Evolutionary conservation across 2,329 filamentous ascomycete species (phyloP), one percentile per base, ranked within the genome.

Genomic region (Ophiostoma novo-ulmi): DNA sequence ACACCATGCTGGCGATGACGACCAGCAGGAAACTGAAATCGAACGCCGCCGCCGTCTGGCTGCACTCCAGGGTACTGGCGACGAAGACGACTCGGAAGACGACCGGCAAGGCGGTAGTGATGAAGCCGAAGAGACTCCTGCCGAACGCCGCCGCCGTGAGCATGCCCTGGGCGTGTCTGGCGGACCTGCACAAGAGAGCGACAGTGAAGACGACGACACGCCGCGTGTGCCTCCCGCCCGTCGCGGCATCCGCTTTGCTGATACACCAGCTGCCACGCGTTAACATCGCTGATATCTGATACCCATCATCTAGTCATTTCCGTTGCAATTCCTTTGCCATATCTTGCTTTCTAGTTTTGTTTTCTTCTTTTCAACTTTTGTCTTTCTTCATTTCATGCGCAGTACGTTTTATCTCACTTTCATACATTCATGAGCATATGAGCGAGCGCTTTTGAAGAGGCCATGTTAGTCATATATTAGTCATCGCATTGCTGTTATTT

Each of bases 141-240:
- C 91, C 0, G 92, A 94, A 78, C 84, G 89, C 71, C 85, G 90
- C 58, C 83, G 92, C 69, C 86, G 92, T 75, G 88, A 93, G 75
- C 91, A 91, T 0, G 92, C 91, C 0, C 80, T 94, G 1, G 91
- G 91, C 11, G 82, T 91, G 72, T 65, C 63, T 38, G 36, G 36
- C 10, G 63, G 36, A 6, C 35, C 63, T n/a, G 80, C 81, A 20
- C 80, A 77, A 8, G 79, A 78, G 0, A 81, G 81, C 22, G 83
- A 83, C 70, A 86, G 82, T 70, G 84, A 89, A 44, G 88, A 89
- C 35, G 87, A 88, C 72, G 85, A 87, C 73, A 84, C 81, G 36
- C 82, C 83, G 67, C 78, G 85, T 75, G 83, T 87, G 70, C 83
- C 84, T 1, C 82, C 84, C 1, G 76, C 80, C 31, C 81, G 83